Evolutionary conservation across 768 basidiomycete species (phyloP).

Genomic region (Amanita rubescens): DNA sequence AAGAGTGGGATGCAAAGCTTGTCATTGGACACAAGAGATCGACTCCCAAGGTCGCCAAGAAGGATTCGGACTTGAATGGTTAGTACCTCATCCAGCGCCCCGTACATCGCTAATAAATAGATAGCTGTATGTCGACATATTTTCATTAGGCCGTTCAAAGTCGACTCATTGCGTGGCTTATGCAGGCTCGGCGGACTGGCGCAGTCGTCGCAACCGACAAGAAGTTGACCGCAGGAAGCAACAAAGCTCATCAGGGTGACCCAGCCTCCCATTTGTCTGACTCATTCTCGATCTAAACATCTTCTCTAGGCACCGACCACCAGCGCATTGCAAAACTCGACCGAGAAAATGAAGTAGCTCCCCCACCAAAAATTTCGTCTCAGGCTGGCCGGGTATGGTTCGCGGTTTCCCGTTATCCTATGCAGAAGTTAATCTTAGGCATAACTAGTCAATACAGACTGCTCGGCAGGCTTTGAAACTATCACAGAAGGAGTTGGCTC

Average conservation of each 20-base stretch:
- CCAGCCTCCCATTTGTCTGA: constrained; percentile 6
- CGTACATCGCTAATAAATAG: neutral
- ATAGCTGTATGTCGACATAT: constrained; percentile 20
- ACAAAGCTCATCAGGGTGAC: constrained; percentile 73
- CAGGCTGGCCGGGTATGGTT: constrained; percentile 63
- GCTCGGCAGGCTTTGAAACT: constrained; percentile 72
- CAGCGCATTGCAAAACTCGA: constrained; percentile 91
- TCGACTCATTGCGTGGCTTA: constrained; percentile 3
- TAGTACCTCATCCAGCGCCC: neutral
- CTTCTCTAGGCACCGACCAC: constrained; percentile 73
- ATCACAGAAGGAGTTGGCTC: constrained; percentile 89
- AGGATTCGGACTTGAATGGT: constrained; percentile 49
- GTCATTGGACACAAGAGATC: constrained; percentile 68
- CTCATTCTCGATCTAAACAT: neutral
- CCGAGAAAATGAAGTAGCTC: constrained; percentile 92
- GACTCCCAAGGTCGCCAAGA: constrained; percentile 56
- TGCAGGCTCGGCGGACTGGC: constrained; percentile 67
- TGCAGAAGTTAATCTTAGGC: neutral
- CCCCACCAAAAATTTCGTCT: constrained; percentile 72
- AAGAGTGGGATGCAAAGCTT: constrained; percentile 67
- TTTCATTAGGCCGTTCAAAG: neutral
- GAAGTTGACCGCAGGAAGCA: constrained; percentile 58
- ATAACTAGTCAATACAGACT: constrained; percentile 64
- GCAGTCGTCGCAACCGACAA: constrained; percentile 80
- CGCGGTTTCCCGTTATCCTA: constrained; percentile 2